Evolutionary conservation across 352 stramenopile species (phyloP).

Genomic region (Phytophthora hibernalis): DNA sequence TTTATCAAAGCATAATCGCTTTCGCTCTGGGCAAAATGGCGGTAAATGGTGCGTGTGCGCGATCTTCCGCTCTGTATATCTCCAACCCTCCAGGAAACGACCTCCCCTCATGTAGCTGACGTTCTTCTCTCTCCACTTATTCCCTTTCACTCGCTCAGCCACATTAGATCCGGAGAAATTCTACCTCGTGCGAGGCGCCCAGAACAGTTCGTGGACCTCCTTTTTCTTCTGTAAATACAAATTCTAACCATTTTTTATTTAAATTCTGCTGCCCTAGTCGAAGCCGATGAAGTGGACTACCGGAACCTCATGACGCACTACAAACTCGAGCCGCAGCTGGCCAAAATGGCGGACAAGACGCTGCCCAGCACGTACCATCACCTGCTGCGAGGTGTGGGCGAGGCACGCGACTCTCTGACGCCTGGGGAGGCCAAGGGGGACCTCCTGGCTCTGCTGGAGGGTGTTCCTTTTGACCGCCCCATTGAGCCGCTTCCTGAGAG

Average conservation of each 20-base stretch:
- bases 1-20: neutral
- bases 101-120: neutral
- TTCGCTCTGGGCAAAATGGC: conserved; percentile 14
- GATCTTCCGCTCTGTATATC: conserved; percentile 4
- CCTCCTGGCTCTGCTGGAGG: conserved; percentile 66
- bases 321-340: conserved; percentile 64
- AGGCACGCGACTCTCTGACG: conserved; percentile 48
- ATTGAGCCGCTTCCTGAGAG: conserved; percentile 79
- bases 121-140: conserved; percentile 7
- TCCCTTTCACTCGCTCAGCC: conserved; percentile 18
- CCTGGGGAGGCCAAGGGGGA: conserved; percentile 53
- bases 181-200: conserved; percentile 62
- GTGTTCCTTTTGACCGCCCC: conserved; percentile 80
- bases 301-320: conserved; percentile 70
- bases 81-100: neutral
- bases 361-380: conserved; percentile 79
- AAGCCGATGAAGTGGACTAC: conserved; percentile 67
- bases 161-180: conserved; percentile 50
- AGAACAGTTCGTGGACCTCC: conserved; percentile 56
- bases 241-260: conserved; percentile 6
- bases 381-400: conserved; percentile 71
- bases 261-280: conserved; percentile 39
- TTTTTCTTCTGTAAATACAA: conserved; percentile 5
- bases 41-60: conserved; percentile 23
- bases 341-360: conserved; percentile 65